phyloP scores from a whole-genome alignment of 805 yeast genomes.

The Tetrapisispora iriomotensis region DNA sequence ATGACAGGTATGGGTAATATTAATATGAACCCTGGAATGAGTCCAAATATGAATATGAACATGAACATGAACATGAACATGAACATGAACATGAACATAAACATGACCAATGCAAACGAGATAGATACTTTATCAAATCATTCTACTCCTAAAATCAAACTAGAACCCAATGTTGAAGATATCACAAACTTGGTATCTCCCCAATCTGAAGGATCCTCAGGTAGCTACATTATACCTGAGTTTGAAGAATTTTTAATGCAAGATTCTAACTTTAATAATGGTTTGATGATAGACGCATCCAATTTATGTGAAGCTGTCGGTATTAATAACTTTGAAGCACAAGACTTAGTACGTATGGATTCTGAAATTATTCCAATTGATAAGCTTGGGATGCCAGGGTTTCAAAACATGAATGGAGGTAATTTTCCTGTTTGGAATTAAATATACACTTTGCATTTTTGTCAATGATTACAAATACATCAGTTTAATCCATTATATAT shows the following conservation, averaged over 20 bases:
- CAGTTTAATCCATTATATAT: too few species aligned
- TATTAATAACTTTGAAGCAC: constrained; percentile 14
- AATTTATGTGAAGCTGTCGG: constrained; percentile 27
- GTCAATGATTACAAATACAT: too few species aligned
- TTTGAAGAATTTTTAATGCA: constrained; percentile 29
- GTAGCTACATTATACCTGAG: constrained; percentile 21
- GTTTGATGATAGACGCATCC: constrained; percentile 25
- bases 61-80: not conserved
- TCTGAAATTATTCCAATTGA: constrained; percentile 22
- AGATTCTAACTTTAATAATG: constrained; percentile 24
- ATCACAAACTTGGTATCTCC: constrained; percentile 10
- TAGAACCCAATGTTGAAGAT: constrained; percentile 2
- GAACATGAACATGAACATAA: not conserved
- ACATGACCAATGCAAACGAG: not conserved
- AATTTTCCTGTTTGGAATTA: constrained; percentile 27
- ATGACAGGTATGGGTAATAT: not conserved
- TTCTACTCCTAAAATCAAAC: not conserved
- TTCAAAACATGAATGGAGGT: constrained; percentile 14
- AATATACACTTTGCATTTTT: too few species aligned
- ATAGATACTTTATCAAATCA: not conserved
- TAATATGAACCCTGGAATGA: not conserved
- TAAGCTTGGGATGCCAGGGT: constrained; percentile 22
- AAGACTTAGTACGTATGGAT: constrained; percentile 12
- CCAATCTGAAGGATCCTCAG: constrained; percentile 15
- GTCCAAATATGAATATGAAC: not conserved